Base-by-base conservation (phyloP, 2,329 filamentous ascomycete genomes). In the Myriosclerotinia scirpicola region DNA sequence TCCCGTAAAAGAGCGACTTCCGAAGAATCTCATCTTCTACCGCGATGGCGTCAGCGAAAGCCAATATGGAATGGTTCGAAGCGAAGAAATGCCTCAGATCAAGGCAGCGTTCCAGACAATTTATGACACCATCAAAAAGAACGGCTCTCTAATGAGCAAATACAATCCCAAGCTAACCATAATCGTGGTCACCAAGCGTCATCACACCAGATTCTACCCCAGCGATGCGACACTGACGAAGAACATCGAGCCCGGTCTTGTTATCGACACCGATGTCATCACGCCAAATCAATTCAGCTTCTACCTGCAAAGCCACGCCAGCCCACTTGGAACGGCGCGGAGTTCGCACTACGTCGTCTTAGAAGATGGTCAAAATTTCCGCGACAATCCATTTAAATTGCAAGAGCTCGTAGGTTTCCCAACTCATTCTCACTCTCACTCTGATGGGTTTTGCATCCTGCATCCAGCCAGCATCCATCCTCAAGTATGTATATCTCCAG, bases 351-450 rank as follows among this genome's bases (percentile, higher is more conserved):
- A 64, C 15, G 60, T 64, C 8, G 22, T 64, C 4, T 7, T 64
- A 5, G 22, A 44, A 17, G 54, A 56, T 17, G 38, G 26, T 90
- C 79, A 78, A 80, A 17, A 68, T 87, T 0, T 87, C 88, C 0
- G 85, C 92, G 69, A 80, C 85, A 67, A 81, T 94, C 0, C 87
- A 94, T 75, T 36, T 2, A 20, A 46, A 15, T 30, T 59, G 36
- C 38, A 59, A 8, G n/a, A 55, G 40, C 42, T 82, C 82, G 72
- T 80, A 90, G 69, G 64, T 60, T 34, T 7, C n/a, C 36, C 12
- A 1, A 30, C 17, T n/a, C 11, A 55, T 30, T n/a, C 44, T 7
- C 17, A 6, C 4, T 26, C 26, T 26, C 26, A 26, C 26, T 26
- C 26, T 26, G 26, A 26, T 3, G 26, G 26, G 26, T 2, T 26